These are phyloP conservation scores for Agaricus blazei DNA, from an alignment of 768 basidiomycete species.

Conservation along the genomic window DNA sequence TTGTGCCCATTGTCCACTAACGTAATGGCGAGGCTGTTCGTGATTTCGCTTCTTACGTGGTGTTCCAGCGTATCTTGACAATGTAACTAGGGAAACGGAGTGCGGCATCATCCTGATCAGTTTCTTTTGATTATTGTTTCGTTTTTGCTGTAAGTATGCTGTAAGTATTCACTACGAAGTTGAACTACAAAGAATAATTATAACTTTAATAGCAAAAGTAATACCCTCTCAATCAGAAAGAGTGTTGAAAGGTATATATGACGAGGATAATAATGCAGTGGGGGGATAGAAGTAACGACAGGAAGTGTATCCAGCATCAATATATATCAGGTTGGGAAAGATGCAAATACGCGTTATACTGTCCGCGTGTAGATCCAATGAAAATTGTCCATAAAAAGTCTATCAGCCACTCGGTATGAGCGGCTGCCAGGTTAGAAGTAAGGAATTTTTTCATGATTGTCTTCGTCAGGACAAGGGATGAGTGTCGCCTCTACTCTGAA, in stretches of 20 bases:
- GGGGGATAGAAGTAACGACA: no score
- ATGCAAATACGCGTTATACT: neutral
- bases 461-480: neutral
- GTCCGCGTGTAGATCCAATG: slow-evolving; percentile 1
- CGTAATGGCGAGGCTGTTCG: neutral
- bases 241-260: neutral
- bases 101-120: no score
- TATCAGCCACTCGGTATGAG: neutral
- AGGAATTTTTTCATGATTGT: neutral
- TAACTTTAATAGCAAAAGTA: neutral
- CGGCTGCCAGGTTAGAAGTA: neutral
- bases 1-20: neutral
- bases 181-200: no score
- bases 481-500: neutral
- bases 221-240: neutral
- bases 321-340: no score
- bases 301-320: no score
- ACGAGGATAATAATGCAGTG: neutral
- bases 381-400: neutral
- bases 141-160: no score
- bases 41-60: no score
- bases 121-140: no score
- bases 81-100: no score
- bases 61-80: no score
- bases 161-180: no score